Evolutionary conservation across 2,329 filamentous ascomycete species (phyloP).

Genomic region (Ophiostoma ips): DNA sequence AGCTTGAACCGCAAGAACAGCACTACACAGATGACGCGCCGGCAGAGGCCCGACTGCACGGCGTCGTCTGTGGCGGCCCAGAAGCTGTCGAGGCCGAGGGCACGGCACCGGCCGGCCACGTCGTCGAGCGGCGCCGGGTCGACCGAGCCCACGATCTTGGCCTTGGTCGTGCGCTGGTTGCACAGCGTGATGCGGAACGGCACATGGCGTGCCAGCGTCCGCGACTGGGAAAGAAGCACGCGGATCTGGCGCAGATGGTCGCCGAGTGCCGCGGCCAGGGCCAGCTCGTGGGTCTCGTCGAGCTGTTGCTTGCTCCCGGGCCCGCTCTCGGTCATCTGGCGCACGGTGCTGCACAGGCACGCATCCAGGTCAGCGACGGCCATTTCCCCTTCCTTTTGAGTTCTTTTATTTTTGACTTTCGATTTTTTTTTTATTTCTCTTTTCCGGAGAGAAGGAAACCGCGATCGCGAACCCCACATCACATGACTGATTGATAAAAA

Average conservation of each 20-base stretch:
- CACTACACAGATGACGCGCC: constrained; percentile 19
- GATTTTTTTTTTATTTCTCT: background rate
- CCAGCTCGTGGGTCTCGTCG: background rate
- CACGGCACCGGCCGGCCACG: constrained; percentile 7
- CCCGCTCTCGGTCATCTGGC: background rate
- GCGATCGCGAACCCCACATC: background rate
- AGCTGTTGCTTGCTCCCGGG: background rate
- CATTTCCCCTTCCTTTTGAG: too few relatives aligned
- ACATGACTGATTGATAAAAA: constrained; percentile 1
- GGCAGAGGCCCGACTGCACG: constrained; percentile 16
- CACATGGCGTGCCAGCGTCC: constrained; percentile 18
- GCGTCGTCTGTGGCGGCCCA: constrained; percentile 13
- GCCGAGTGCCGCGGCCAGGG: background rate
- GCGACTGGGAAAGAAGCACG: constrained; percentile 17
- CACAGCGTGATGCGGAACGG: constrained; percentile 19
- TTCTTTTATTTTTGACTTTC: too few relatives aligned
- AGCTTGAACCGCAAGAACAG: constrained; percentile 20
- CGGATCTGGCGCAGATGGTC: background rate
- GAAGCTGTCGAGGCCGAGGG: constrained; percentile 14
- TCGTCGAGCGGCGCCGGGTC: constrained; percentile 11
- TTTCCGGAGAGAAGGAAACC: background rate
- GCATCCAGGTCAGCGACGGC: background rate
- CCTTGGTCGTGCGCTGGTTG: constrained; percentile 21
- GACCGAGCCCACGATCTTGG: constrained; percentile 14
- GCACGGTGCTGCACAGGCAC: background rate